Evolutionary conservation across 495 filamentous ascomycete species (phyloP).

Genomic region (Aspergillus hancockii): DNA sequence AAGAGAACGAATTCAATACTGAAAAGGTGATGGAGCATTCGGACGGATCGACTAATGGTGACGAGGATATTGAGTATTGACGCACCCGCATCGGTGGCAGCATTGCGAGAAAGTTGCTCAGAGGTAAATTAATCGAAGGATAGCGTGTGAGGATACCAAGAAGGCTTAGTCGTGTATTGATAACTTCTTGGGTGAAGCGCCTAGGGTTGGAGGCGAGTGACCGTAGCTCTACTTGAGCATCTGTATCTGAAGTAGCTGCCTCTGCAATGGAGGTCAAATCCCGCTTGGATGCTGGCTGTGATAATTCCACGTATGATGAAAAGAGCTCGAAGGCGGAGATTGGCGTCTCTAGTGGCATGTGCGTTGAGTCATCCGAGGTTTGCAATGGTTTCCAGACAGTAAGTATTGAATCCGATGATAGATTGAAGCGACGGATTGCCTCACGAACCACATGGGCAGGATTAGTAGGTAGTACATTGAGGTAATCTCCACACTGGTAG

Average conservation of each 20-base stretch:
- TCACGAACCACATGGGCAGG: constrained; percentile 56
- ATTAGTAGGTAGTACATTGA: constrained; percentile 74
- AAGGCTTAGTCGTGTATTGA: constrained; percentile 58
- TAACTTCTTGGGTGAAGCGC: constrained; percentile 53
- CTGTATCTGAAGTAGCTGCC: constrained; percentile 28
- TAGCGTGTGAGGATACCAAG: constrained; percentile 66
- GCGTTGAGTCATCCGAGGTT: constrained; percentile 42
- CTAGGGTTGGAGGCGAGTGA: constrained; percentile 35
- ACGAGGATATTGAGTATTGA: constrained; percentile 81
- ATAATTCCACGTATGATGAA: constrained; percentile 70
- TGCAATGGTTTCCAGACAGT: constrained; percentile 40
- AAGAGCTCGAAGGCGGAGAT: constrained; percentile 64
- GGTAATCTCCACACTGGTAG: constrained; percentile 74
- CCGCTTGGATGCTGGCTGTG: constrained; percentile 63
- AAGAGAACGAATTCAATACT: constrained; percentile 58
- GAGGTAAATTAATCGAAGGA: constrained; percentile 53
- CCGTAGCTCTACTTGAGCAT: constrained; percentile 30
- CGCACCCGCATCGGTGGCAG: constrained; percentile 74
- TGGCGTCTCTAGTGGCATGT: constrained; percentile 58
- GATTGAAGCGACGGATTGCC: constrained; percentile 52
- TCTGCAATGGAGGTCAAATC: constrained; percentile 52
- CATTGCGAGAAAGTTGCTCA: constrained; percentile 65
- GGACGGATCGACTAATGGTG: constrained; percentile 59
- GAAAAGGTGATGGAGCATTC: constrained; percentile 67
- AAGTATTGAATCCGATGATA: constrained; percentile 63